Conservation (phyloP, 2,329 filamentous ascomycete genomes). For the Botrytis cinerea region DNA sequence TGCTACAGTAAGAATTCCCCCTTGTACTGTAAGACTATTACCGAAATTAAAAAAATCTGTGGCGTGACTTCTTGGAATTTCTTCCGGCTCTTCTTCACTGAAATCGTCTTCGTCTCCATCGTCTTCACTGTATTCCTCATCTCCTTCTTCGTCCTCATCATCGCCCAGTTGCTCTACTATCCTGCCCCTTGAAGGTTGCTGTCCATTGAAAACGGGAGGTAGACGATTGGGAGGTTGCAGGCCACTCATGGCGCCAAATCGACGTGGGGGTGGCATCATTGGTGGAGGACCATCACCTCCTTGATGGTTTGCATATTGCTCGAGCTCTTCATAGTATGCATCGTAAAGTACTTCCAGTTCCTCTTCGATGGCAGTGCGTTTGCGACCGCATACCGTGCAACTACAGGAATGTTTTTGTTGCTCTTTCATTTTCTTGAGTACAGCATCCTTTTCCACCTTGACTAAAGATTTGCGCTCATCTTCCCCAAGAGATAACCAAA, state of each 20-base stretch:
- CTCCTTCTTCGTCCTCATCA: constrained; percentile 49
- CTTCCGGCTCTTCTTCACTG: constrained; percentile 64
- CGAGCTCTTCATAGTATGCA: constrained; percentile 96
- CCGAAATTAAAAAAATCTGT: constrained; percentile 96
- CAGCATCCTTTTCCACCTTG: constrained; percentile 98
- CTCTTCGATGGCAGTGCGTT: constrained; percentile 95
- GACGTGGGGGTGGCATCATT: constrained; percentile 66
- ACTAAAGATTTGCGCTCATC: constrained; percentile 93
- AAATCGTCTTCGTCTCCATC: constrained; percentile 67
- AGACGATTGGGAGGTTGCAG: constrained; percentile 59
- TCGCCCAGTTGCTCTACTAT: constrained; percentile 66
- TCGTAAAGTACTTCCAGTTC: constrained; percentile 97
- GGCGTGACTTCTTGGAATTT: constrained; percentile 66
- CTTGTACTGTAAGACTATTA: constrained; percentile 93
- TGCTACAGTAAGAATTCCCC: constrained; percentile 96
- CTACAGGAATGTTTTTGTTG: constrained; percentile 99
- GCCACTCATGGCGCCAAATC: constrained; percentile 57
- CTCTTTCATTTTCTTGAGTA: constrained; percentile 99
- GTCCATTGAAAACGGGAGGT: constrained; percentile 60
- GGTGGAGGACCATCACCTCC: constrained; percentile 70
- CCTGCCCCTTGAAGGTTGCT: constrained; percentile 73
- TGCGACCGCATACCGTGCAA: constrained; percentile 94
- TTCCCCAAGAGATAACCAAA: constrained; percentile 93
- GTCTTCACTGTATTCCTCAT: constrained; percentile 49
- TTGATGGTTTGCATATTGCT: constrained; percentile 90